Evolutionary conservation across 768 basidiomycete genomes (phyloP), one percentile per base, ranked within the genome.

Genomic region (Cantharellus cinnabarinus): DNA sequence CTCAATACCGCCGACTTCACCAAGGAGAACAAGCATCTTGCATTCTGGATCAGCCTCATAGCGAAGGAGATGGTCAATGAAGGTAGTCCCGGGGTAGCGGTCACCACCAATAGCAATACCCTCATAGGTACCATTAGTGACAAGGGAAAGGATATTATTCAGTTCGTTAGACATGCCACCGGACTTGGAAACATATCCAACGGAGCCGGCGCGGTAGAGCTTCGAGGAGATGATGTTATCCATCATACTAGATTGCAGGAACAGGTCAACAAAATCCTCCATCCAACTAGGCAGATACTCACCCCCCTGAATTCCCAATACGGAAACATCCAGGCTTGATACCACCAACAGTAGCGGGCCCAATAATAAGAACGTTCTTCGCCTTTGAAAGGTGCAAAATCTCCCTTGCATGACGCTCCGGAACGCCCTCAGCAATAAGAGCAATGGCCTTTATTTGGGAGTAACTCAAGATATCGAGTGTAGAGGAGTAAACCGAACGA

Each of bases 131-230:
- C 95, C 95, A 74, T 99, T 93, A 68, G 94, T 97, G 67, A 78
- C 72, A 70, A 94, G 79, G 29, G 90, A 91, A 63, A 99, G 83
- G 70, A 99, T 99, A 77, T 97, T 99, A 85, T 99, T 98, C 67
- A 99, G 76, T 73, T 99, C 94, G 76, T 98, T 98, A 67, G 94
- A 98, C 94, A 99, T 99, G 71, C 94, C 94, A 65, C 94, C 94
- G 4, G 93, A 97, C 76, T 99, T 99, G 71, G 90, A 95, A 69
- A 99, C 94, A 72, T 98, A 99, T 67, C 93, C 94, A 66, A 99
- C 88, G 7, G 91, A 90, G 59, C 94, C 94, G 37, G 91, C 76
- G 67, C 93, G 90, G 80, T 97, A 99, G 63, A 99, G 85, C 77
- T 97, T 99, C 63, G 90, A 94, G 4, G 93, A 76, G 68, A 97